A percentile compares a stretch with the other conserved stretches of the same genome.
These are phyloP conservation scores for Fusarium sororula DNA, from an alignment of 2,329 filamentous ascomycete species.

Conservation along the genomic window DNA sequence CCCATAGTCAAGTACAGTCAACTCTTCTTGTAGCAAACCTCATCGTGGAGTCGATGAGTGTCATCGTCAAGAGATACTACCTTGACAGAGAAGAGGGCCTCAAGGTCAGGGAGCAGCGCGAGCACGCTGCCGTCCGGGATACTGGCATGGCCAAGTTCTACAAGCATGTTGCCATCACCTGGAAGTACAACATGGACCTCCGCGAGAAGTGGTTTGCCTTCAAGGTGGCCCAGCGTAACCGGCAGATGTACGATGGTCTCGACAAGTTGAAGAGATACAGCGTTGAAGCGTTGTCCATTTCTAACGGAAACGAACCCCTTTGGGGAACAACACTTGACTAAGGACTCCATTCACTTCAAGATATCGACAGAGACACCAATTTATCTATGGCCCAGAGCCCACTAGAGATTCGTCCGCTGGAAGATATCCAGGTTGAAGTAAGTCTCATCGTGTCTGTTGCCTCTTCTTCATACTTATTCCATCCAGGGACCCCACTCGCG, in stretches of 20 bases:
- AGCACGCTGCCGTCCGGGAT: background rate
- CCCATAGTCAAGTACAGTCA: background rate
- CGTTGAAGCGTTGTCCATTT: background rate
- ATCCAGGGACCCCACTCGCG: background rate
- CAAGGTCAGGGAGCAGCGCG: background rate
- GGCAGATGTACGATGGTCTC: slow-evolving; percentile 1
- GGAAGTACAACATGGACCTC: background rate
- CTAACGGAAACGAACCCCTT: background rate
- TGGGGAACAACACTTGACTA: background rate
- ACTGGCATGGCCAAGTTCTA: background rate
- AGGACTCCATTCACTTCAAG: background rate
- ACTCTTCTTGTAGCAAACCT: background rate
- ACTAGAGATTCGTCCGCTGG: background rate
- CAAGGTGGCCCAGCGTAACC: background rate
- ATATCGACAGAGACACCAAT: background rate
- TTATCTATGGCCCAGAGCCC: background rate
- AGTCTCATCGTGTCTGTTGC: background rate
- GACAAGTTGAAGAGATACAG: slow-evolving; percentile 13
- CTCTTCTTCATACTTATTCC: background rate
- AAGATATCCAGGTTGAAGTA: background rate
- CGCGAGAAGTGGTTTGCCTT: background rate
- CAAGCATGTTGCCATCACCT: background rate
- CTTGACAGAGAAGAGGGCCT: slow-evolving; percentile 16
- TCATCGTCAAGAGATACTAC: slow-evolving; percentile 8
- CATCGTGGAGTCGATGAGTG: background rate